phyloP scores from a whole-genome alignment of 805 yeast species.

The Pichia eremophila region DNA sequence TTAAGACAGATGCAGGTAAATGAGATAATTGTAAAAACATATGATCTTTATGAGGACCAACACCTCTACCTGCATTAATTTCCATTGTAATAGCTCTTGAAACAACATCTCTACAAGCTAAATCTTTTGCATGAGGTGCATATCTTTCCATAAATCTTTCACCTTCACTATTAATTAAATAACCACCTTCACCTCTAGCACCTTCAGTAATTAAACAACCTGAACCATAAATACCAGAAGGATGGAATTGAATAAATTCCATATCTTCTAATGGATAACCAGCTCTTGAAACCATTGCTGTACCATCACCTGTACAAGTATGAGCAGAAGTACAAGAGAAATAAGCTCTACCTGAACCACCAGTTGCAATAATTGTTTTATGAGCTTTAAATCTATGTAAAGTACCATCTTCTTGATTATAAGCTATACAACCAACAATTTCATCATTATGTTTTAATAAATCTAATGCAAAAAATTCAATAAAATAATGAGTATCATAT shows the following conservation, averaged over 20 bases:
- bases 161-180: slow-evolving; percentile 91
- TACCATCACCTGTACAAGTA: slow-evolving; percentile 99
- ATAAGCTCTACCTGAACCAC: slow-evolving; percentile 98
- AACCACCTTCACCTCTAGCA: slow-evolving; percentile 99
- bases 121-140: slow-evolving; percentile 97
- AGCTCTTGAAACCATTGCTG: slow-evolving; percentile 96
- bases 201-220: slow-evolving; percentile 99
- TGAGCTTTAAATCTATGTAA: slow-evolving; percentile 96
- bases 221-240: slow-evolving; percentile 98
- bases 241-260: slow-evolving; percentile 98
- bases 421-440: slow-evolving; percentile 94
- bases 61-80: slow-evolving; percentile 98
- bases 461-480: slow-evolving; percentile 94
- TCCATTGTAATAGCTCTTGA: slow-evolving; percentile 98
- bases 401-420: slow-evolving; percentile 98
- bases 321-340: slow-evolving; percentile 99
- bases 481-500: slow-evolving; percentile 96
- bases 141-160: slow-evolving; percentile 99
- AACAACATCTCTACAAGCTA: slow-evolving; percentile 97
- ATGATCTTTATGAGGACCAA: slow-evolving; percentile 93
- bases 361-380: slow-evolving; percentile 94
- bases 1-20: slow-evolving; percentile 81
- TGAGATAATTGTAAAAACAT: slow-evolving; percentile 90
- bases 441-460: slow-evolving; percentile 90
- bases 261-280: slow-evolving; percentile 96